A percentile compares a stretch with the other conserved stretches of the same genome.
Evolutionary conservation across 768 basidiomycete genomes (phyloP).

Genomic region (Pulveroboletus ravenelii): DNA sequence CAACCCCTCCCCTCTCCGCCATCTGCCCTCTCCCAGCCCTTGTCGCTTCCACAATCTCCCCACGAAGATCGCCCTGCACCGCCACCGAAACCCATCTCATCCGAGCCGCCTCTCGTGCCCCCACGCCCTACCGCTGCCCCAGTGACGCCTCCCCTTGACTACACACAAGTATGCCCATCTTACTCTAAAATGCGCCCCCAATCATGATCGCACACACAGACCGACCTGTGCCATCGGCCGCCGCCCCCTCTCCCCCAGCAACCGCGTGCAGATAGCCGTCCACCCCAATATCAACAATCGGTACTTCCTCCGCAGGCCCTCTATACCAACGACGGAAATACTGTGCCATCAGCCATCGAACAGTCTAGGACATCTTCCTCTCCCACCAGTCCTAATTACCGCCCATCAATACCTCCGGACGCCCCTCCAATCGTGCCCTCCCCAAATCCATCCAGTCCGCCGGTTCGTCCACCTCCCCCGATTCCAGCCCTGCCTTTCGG

Average conservation of each 20-base stretch:
- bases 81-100: slow-evolving; percentile 35
- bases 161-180: slow-evolving; percentile 20
- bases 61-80: slow-evolving; percentile 34
- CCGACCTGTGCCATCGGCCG: slow-evolving; percentile 31
- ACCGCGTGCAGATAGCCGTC: slow-evolving; percentile 18
- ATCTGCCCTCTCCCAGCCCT: slow-evolving; percentile 15
- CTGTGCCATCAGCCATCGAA: slow-evolving; percentile 16
- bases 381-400: slow-evolving; percentile 27
- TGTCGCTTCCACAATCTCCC: slow-evolving; percentile 16
- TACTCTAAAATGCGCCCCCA: slow-evolving; percentile 1
- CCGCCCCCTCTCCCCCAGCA: slow-evolving; percentile 33
- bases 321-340: slow-evolving; percentile 17
- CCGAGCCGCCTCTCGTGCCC: slow-evolving; percentile 8
- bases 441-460: slow-evolving; percentile 27
- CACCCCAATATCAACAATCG: slow-evolving; percentile 28
- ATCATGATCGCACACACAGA: slow-evolving; percentile 10
- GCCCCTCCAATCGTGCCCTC: slow-evolving; percentile 24
- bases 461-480: slow-evolving; percentile 15
- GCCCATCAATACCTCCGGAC: slow-evolving; percentile 23
- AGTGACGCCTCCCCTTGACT: slow-evolving; percentile 1
- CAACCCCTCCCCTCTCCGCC: slow-evolving; percentile 18
- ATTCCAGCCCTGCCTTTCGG: slow-evolving; percentile 15
- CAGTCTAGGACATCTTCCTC: slow-evolving; percentile 18
- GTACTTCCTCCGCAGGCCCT: slow-evolving; percentile 12
- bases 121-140: slow-evolving; percentile 15